Base-by-base conservation (phyloP, 352 stramenopile species). In the Paralagenidium karlingii region DNA sequence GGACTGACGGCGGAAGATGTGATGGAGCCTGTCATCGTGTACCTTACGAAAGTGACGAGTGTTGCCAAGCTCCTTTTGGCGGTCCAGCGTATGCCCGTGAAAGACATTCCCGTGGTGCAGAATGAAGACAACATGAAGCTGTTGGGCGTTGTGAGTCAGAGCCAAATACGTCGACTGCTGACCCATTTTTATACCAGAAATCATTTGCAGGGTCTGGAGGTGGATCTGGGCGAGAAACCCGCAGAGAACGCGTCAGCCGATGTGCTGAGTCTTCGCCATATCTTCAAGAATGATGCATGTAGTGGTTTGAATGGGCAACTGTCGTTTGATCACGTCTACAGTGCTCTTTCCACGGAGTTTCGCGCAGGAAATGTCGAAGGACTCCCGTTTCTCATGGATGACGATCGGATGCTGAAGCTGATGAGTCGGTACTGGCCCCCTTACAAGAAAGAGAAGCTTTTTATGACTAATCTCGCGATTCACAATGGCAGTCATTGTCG, bases 381-480 rank as follows among this genome's bases (percentile, higher is more conserved):
- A 19, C 26, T 86, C 13, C 76, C 76, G 30, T 86, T 89, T 46
- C 45, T 89, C 18, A 79, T 89, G 69, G 69, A 92, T 34, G 78
- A 89, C 49, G 58, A 67, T 0, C 77, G 82, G 29, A 88, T 92
- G 75, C 52, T 87, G 11, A 50, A 49, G 21, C 47, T 92, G 11
- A 53, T 92, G 37, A 84, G 73, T 22, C 64, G 83, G 47, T 55
- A 54, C 16, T 89, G 76, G 79, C 56, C 63, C 7, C 47, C 53
- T 9, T 7, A 39, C 11, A 92, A 92, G 58, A 50, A 51, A n/a
- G 53, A 71, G 7, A 65, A 65, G 41, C 60, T 90, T 9, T 57
- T 65, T 15, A 49, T 44, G 1, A 58, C 89, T 32, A 88, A 92
- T 42, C 61, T 92, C 38, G 88, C 63, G 25, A 62, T 71, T 21